Base-by-base conservation (phyloP, 2,329 filamentous ascomycete genomes). In the Neonectria faginata region DNA sequence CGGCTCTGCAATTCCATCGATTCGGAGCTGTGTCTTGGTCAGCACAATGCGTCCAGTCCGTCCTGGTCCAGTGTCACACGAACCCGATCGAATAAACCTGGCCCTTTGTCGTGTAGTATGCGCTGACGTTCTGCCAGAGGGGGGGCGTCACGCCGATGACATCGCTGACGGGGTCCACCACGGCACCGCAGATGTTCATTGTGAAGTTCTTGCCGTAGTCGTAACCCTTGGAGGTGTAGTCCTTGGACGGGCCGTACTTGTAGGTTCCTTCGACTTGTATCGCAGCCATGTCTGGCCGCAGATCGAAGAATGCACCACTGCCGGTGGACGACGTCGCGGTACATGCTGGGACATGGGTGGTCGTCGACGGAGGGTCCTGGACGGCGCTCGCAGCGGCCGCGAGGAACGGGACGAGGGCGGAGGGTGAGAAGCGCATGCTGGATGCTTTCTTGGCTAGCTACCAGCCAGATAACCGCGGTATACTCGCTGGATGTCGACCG, bases 141-240 rank as follows among this genome's bases (percentile, higher is more conserved):
- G 77, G 76, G 77, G 86, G 83, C 48, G 89, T 84, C 3, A 94
- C 77, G n/a, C 90, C 91, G 11, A 87, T 84, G 10, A 92, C 86
- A 66, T 88, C 82, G 47, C 85, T 81, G 20, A 91, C 82, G 16
- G 86, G 81, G 70, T 91, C 88, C 16, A 94, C 85, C n/a, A 94
- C 91, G 1, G 91, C 84, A 39, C 85, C 89, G 81, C 92, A 96
- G 71, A 96, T 90, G 79, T 96, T 96, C 73, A 95, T 76, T 2
- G 92, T 95, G 74, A 96, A 96, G 81, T 95, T 95, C 68, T 88
- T 88, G 67, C 87, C 88, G 71, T 94, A 92, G 79, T 95, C 92
- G 77, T 89, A 91, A 36, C 92, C 92, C 64, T 86, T 86, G 8
- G 91, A 88, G 67, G 88, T 84, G 77, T 89, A 89, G 74, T 89